Evolutionary conservation across 2,329 filamentous ascomycete species (phyloP).

Genomic region (Epichloe baconii): DNA sequence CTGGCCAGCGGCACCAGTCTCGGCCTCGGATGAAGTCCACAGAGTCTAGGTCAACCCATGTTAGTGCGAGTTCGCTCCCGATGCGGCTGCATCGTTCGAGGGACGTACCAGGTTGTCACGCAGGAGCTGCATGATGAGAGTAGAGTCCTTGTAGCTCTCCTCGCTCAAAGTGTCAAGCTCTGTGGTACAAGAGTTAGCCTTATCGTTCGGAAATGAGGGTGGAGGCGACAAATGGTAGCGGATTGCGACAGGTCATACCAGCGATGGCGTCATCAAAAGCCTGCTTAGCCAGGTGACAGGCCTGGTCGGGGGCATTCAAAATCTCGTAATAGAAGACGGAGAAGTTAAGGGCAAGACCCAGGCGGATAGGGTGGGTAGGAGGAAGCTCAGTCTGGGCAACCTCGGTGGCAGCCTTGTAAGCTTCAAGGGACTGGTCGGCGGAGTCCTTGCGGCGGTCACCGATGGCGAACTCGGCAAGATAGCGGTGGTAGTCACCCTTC

Average conservation of each 20-base stretch:
- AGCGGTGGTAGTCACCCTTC: constrained; percentile 99
- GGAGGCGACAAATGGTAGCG: background rate
- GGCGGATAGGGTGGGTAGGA: constrained; percentile 93
- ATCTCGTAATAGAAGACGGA: constrained; percentile 99
- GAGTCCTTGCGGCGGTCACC: constrained; percentile 92
- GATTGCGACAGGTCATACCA: constrained; percentile 24
- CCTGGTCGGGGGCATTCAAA: constrained; percentile 94
- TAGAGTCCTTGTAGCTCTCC: constrained; percentile 99
- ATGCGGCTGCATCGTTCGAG: background rate
- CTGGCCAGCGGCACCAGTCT: constrained; percentile 48
- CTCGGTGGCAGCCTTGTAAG: constrained; percentile 94
- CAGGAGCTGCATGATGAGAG: constrained; percentile 96
- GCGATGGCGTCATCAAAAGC: constrained; percentile 98
- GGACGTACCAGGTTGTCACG: constrained; percentile 79
- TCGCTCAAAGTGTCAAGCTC: constrained; percentile 94
- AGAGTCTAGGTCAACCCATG: constrained; percentile 53
- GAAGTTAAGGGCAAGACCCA: constrained; percentile 96
- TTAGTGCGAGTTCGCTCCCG: background rate
- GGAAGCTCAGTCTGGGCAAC: constrained; percentile 96
- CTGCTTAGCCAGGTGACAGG: constrained; percentile 97
- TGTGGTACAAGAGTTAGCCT: constrained; percentile 20
- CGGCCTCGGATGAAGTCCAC: constrained; percentile 97
- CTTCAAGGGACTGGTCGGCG: constrained; percentile 87
- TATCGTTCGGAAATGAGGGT: background rate
- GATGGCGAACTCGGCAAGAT: constrained; percentile 91